Evolutionary conservation across 768 basidiomycete species (phyloP), one percentile per base, ranked within the genome.

Genomic region (Terana coerulea): DNA sequence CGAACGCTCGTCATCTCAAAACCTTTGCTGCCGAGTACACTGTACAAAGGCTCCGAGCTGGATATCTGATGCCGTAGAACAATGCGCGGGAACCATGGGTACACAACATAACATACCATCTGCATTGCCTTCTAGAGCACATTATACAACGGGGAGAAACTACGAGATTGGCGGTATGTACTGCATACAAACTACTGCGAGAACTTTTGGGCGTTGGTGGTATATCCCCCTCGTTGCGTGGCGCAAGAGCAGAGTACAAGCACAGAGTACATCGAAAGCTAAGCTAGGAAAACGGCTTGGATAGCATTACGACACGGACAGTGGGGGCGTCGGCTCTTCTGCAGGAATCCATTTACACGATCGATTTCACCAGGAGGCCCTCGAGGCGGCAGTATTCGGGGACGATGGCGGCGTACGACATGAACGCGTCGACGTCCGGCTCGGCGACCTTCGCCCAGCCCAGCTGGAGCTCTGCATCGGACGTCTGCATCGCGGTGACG

Each of bases 371-470:
- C 45, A 91, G 67, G 79, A 92, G 84, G 10, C 80, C 77, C 69
- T 93, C 91, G 57, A 93, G 67, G 35, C 91, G 73, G 70, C 79
- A 82, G 65, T 83, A 92, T 69, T 93, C 91, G 24, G 88, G 86
- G 15, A 92, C 85, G 63, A 91, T 86, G 30, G 88, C 81, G 17
- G 89, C 88, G 64, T 93, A 93, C 0, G 85, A 80, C 81, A 89
- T 79, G 67, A 91, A 91, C 49, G 89, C 84, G 66, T 93, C 91
- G 47, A 81, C 69, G 63, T 93, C 91, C 12, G 90, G 81, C 53
- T 91, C 88, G 0, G 91, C 89, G 5, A 92, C 84, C 67, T 90
- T 91, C 28, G 81, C 84, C 41, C 91, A 67, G 14, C 91, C 91
- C 29, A 86, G 72, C 68, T 88, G 86, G 28, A 79, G 74, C 68